Percentiles rank a stretch among this genome's conserved stretches.
These are phyloP conservation scores for Amanita thiersii DNA, from an alignment of 768 basidiomycete species.

Conservation along the genomic window DNA sequence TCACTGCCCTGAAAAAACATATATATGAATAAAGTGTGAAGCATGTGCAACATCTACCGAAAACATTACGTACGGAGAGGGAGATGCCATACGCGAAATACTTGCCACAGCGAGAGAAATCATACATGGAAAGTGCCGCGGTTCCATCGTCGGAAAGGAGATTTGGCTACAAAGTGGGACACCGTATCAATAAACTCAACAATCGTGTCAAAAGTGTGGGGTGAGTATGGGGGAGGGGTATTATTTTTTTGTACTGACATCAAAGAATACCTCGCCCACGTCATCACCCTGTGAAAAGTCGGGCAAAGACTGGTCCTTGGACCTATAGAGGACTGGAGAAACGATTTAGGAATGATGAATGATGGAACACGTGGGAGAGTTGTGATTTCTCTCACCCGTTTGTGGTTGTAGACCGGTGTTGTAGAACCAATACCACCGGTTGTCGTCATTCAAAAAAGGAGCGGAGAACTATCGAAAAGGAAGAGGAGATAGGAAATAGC, in stretches of 20 bases:
- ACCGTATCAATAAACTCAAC: no score
- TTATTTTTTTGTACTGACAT: constrained; percentile 39
- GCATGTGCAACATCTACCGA: constrained; percentile 6
- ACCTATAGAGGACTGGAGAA: constrained; percentile 51
- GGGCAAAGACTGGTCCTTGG: constrained; percentile 44
- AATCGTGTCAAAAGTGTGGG: constrained; percentile 5
- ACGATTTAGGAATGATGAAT: constrained; percentile 5
- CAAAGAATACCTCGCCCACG: constrained; percentile 71
- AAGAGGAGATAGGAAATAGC: constrained; percentile 1
- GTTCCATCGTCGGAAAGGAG: constrained; percentile 67
- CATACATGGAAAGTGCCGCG: constrained; percentile 46
- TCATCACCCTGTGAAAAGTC: constrained; percentile 37
- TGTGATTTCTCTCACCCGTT: constrained; percentile 28
- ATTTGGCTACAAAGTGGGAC: constrained; percentile 62
- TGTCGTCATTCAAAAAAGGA: constrained; percentile 54
- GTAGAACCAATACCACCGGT: constrained; percentile 75
- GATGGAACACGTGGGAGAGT: no score
- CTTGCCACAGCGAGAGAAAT: constrained; percentile 61
- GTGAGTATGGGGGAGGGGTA: no score
- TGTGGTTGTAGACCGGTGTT: constrained; percentile 75
- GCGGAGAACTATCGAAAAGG: constrained; percentile 44
- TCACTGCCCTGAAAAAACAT: constrained; percentile 53
- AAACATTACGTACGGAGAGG: constrained; percentile 43
- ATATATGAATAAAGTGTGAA: constrained; percentile 5
- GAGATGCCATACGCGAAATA: constrained; percentile 76